Evolutionary conservation across 2,329 filamentous ascomycete species (phyloP).

Genomic region (Colletotrichum euphorbiae): DNA sequence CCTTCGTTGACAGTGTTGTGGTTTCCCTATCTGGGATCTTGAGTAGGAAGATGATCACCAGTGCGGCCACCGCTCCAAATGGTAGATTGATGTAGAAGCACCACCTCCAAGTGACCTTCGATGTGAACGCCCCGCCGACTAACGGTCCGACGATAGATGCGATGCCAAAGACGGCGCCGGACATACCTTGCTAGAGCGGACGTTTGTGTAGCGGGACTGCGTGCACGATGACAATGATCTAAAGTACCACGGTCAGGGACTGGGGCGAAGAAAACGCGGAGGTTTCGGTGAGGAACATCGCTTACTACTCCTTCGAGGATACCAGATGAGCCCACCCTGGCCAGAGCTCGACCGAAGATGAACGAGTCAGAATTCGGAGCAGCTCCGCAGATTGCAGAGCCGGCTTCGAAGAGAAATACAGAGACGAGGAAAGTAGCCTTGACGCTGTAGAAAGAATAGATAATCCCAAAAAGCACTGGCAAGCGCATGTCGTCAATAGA

Average conservation of each 20-base stretch:
- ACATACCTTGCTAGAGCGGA: conserved; percentile 45
- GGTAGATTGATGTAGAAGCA: conserved; percentile 53
- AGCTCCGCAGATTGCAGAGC: conserved; percentile 48
- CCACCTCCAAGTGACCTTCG: conserved; percentile 50
- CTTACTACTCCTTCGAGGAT: conserved; percentile 46
- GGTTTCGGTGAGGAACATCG: neutral
- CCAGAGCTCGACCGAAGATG: conserved; percentile 51
- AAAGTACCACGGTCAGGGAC: conserved; percentile 45
- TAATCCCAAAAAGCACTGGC: conserved; percentile 46
- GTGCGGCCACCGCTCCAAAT: conserved; percentile 45
- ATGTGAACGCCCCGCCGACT: conserved; percentile 45
- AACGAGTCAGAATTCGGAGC: conserved; percentile 48
- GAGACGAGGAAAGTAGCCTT: conserved; percentile 44
- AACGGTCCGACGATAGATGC: conserved; percentile 47
- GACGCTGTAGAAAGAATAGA: conserved; percentile 45
- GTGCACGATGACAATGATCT: conserved; percentile 48
- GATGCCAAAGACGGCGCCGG: conserved; percentile 56
- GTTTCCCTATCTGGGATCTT: conserved; percentile 30
- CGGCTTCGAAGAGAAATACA: conserved; percentile 45
- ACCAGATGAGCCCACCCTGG: conserved; percentile 51
- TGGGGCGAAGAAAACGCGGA: neutral
- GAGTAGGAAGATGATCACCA: conserved; percentile 44
- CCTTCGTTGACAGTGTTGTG: conserved; percentile 37
- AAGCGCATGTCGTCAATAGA: conserved; percentile 44
- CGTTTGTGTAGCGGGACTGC: conserved; percentile 54